A percentile compares a stretch with the other conserved stretches of the same genome.
These are phyloP conservation scores for Globisporangium rhizosaccharum DNA, from an alignment of 352 stramenopile species.

Conservation along the genomic window DNA sequence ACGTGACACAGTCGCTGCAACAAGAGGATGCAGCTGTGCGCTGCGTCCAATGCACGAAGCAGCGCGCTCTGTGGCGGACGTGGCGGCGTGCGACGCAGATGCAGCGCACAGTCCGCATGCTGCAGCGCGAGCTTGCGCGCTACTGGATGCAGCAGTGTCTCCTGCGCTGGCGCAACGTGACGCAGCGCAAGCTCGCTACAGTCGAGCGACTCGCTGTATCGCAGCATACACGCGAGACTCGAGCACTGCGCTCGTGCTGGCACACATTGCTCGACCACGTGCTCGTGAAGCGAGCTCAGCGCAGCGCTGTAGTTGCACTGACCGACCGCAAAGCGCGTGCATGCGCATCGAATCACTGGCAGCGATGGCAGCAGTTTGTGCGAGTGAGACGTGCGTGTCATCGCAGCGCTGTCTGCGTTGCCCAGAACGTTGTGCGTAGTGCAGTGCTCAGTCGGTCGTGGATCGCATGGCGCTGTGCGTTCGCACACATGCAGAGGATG, in stretches of 20 bases:
- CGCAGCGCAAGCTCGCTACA: background rate
- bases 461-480: conserved; percentile 1
- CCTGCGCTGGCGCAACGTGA: background rate
- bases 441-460: background rate
- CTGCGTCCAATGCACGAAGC: background rate
- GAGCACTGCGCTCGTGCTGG: conserved; percentile 1
- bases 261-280: background rate
- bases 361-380: background rate
- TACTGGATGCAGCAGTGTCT: background rate
- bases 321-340: background rate
- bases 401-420: background rate
- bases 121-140: background rate
- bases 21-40: background rate
- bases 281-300: background rate
- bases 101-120: background rate
- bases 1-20: background rate
- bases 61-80: background rate
- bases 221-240: background rate
- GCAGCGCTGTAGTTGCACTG: background rate
- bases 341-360: background rate
- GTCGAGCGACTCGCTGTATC: background rate
- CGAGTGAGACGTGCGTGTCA: background rate
- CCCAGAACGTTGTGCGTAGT: background rate
- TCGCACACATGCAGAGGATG: background rate
- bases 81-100: conserved; percentile 5